phyloP scores from a whole-genome alignment of 2,329 filamentous ascomycete species.

The Sarocladiaceae sp. region DNA sequence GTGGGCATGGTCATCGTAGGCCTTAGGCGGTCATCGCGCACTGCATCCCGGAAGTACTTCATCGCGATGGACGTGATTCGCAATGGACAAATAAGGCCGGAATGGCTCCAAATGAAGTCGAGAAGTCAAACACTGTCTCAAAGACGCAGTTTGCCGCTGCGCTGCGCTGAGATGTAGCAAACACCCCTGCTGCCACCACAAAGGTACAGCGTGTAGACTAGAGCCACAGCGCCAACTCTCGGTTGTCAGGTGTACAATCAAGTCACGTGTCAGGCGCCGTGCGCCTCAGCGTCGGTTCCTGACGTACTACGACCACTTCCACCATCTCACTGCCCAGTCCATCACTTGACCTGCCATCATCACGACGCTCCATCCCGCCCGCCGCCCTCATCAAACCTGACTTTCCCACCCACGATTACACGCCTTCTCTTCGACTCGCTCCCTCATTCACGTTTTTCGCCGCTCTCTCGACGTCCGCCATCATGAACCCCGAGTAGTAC shows the following conservation, averaged over 20 bases:
- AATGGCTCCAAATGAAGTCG: too few species aligned
- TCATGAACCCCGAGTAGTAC: conserved; percentile 92
- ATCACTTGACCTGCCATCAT: conserved; percentile 13
- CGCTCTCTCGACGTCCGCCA: conserved; percentile 34
- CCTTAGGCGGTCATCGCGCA: too few species aligned
- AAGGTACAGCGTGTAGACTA: neutral
- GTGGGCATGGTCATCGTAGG: too few species aligned
- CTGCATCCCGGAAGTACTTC: too few species aligned
- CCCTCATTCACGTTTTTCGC: conserved; percentile 4
- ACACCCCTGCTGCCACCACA: neutral
- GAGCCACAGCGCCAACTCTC: neutral
- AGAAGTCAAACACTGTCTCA: too few species aligned
- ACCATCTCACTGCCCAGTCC: conserved; percentile 8
- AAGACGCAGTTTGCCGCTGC: neutral
- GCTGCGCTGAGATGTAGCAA: neutral
- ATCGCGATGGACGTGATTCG: too few species aligned
- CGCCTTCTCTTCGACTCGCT: conserved; percentile 7
- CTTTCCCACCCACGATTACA: neutral
- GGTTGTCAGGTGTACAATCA: neutral
- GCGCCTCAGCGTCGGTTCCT: conserved; percentile 5
- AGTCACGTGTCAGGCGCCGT: conserved; percentile 6
- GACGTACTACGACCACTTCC: conserved; percentile 4
- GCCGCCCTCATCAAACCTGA: conserved; percentile 5
- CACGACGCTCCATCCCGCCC: conserved; percentile 11
- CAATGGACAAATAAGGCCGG: too few species aligned